These are phyloP conservation scores for Niveomyces coronatus DNA, from an alignment of 2,329 filamentous ascomycete genomes.

Conservation along the genomic window DNA sequence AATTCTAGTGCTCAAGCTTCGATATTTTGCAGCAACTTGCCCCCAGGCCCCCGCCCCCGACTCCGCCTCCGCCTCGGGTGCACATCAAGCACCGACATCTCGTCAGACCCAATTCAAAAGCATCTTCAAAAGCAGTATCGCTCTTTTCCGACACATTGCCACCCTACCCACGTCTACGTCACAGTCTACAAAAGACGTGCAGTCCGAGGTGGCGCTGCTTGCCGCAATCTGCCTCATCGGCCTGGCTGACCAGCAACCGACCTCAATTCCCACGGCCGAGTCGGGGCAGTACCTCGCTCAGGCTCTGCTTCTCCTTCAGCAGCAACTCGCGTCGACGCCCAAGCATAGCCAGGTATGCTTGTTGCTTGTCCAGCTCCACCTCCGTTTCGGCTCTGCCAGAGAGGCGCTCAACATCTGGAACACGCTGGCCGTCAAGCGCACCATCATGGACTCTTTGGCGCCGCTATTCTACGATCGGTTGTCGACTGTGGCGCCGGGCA, in stretches of 20 bases:
- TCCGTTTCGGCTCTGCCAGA: conserved; percentile 39
- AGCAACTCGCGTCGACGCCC: conserved; percentile 34
- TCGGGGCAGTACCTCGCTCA: conserved; percentile 30
- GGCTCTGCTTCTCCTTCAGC: conserved; percentile 39
- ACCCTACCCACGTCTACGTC: neutral
- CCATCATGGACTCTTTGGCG: conserved; percentile 45
- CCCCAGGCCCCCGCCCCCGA: conserved; percentile 8
- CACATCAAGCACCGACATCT: neutral
- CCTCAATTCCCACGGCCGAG: conserved; percentile 9
- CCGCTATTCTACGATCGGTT: conserved; percentile 46
- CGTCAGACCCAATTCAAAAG: neutral
- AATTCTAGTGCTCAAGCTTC: conserved; percentile 31
- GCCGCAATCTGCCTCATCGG: conserved; percentile 25
- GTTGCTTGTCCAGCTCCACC: conserved; percentile 40
- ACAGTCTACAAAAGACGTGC: conserved; percentile 11
- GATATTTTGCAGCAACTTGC: conserved; percentile 34
- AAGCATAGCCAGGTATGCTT: conserved; percentile 38
- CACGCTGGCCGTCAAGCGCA: conserved; percentile 43
- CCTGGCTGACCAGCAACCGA: conserved; percentile 13
- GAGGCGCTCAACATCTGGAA: conserved; percentile 39
- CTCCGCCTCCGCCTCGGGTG: neutral
- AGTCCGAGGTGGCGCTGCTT: conserved; percentile 26
- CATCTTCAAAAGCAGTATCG: conserved; percentile 12
- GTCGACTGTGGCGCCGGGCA: conserved; percentile 36
- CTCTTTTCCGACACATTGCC: conserved; percentile 11